These are phyloP conservation scores for Pyricularia sp. DNA, from an alignment of 2,329 filamentous ascomycete genomes.

Conservation along the genomic window DNA sequence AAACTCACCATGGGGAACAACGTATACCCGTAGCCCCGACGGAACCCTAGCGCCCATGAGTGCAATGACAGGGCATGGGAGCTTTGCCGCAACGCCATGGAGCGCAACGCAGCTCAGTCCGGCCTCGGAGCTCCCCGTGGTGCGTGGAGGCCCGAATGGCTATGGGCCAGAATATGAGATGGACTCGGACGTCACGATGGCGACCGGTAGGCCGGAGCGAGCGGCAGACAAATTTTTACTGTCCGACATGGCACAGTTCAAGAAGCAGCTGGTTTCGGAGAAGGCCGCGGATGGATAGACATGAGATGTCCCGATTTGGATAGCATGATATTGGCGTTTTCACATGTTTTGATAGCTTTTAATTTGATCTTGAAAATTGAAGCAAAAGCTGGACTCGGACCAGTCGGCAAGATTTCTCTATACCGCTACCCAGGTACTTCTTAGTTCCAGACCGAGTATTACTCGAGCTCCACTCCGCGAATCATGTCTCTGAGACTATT, in stretches of 20 bases:
- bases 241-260: background rate
- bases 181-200: background rate
- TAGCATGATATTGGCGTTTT: background rate
- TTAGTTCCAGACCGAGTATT: background rate
- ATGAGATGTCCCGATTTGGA: background rate
- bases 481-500: background rate
- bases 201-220: background rate
- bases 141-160: slow-evolving; percentile 1
- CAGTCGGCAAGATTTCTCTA: background rate
- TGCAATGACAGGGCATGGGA: background rate
- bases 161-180: slow-evolving; percentile 6
- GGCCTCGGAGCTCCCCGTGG: slow-evolving; percentile 5
- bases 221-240: slow-evolving; percentile 4
- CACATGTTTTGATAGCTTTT: background rate
- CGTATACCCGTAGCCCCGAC: background rate
- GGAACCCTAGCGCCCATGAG: background rate
- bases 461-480: background rate
- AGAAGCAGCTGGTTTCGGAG: background rate
- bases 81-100: background rate
- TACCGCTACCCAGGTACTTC: background rate
- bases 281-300: background rate
- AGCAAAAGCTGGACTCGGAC: background rate
- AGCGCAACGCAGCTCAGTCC: background rate
- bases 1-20: background rate
- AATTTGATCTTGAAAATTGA: background rate